Conservation (phyloP, 2,329 filamentous ascomycete genomes). For the Allantophomopsis lycopodina region DNA sequence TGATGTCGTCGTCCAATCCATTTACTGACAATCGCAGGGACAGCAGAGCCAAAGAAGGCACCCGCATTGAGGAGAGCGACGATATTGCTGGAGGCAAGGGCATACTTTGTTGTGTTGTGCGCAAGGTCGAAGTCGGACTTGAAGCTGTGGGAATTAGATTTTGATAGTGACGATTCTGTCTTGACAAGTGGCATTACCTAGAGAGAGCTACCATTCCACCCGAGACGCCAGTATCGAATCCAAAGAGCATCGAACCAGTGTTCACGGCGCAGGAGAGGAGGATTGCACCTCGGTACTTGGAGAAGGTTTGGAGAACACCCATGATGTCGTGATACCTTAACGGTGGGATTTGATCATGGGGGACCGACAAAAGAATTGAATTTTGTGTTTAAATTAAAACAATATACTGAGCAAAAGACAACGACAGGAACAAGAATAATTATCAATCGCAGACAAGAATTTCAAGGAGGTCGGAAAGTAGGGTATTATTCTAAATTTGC, state of each 20-base stretch:
- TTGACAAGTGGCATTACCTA: conserved; percentile 2
- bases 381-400: too few species aligned
- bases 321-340: too few species aligned
- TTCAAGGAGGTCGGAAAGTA: too few species aligned
- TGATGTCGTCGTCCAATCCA: conserved; percentile 28
- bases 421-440: too few species aligned
- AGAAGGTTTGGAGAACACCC: not conserved
- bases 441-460: too few species aligned
- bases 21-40: conserved; percentile 31
- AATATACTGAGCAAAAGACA: too few species aligned
- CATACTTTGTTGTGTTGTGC: conserved; percentile 2
- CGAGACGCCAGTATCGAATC: conserved; percentile 12
- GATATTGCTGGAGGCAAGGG: conserved; percentile 18
- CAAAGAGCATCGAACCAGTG: conserved; percentile 10
- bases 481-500: too few species aligned
- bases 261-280: conserved; percentile 7
- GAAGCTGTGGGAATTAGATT: conserved; percentile 5
- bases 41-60: conserved; percentile 33
- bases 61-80: conserved; percentile 35
- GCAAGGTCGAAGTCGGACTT: conserved; percentile 12
- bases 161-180: not conserved
- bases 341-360: not conserved
- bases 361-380: too few species aligned
- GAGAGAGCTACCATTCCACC: conserved; percentile 8
- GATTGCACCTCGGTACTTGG: conserved; percentile 7